These are phyloP conservation scores for Heliosperma pusillum DNA, from an alignment of 148 eudicot species.

Conservation along the genomic window DNA sequence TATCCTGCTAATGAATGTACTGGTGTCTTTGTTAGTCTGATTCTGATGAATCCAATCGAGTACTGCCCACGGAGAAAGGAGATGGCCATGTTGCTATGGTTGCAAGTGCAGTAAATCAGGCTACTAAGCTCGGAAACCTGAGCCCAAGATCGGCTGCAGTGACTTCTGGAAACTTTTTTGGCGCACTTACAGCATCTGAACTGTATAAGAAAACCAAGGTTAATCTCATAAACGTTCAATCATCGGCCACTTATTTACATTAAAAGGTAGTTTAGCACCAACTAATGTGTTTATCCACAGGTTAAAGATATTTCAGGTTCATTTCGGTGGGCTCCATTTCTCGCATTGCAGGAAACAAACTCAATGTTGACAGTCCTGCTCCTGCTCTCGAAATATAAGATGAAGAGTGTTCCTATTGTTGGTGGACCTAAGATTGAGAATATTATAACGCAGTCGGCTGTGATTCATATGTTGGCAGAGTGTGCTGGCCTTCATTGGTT, in stretches of 20 bases:
- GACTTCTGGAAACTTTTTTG: constrained; percentile 79
- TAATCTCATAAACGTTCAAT: background rate
- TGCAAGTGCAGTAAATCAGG: constrained; percentile 47
- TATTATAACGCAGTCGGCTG: constrained; percentile 86
- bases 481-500: constrained; percentile 95
- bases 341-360: constrained; percentile 79
- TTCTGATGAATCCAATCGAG: constrained; percentile 52
- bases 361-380: constrained; percentile 85
- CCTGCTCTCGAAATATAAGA: constrained; percentile 83
- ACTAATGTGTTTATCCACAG: constrained; percentile 34
- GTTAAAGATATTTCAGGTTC: constrained; percentile 85
- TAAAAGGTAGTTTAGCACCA: background rate
- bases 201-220: constrained; percentile 87
- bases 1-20: background rate
- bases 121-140: constrained; percentile 43
- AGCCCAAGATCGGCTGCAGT: constrained; percentile 75
- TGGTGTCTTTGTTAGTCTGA: constrained; percentile 53
- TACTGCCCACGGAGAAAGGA: constrained; percentile 26
- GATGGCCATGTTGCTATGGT: constrained; percentile 48
- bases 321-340: constrained; percentile 98
- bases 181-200: constrained; percentile 76
- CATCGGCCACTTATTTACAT: background rate
- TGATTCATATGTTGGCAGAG: constrained; percentile 92
- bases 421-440: constrained; percentile 76
- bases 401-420: constrained; percentile 94